Base-by-base conservation (phyloP, 2,329 filamentous ascomycete genomes). In the Fusarium mangiferae region DNA sequence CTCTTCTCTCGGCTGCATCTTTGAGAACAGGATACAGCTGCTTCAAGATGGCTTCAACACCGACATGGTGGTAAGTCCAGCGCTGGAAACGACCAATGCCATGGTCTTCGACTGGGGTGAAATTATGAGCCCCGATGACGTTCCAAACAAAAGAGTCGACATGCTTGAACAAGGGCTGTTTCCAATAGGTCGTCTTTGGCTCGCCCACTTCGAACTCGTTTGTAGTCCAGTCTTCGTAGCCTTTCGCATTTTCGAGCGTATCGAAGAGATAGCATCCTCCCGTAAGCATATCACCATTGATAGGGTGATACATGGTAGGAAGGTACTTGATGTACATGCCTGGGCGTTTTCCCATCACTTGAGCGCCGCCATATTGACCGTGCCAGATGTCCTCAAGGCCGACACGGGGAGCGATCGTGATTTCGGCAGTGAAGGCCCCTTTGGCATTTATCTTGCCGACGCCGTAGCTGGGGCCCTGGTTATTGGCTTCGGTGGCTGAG, bases 301-400 rank as follows among this genome's bases (percentile, higher is more conserved):
- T 51, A 22, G 65, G 59, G 30, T 76, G 66, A 30, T 64, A 76
- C 9, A 67, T 71, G 4, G 61, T 58, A 0, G 72, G 64, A 1
- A 76, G 13, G 13, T 76, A 76, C 24, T 76, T 76, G 10, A 76
- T 61, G 28, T 76, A 75, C 70, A 76, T 77, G 2, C 75, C 75
- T 1, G 64, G 62, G 1, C 75, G 57, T 12, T 66, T 59, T 10
- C 62, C 75, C 74, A 76, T 77, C 0, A 70, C 41, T 17, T 74
- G 72, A 18, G 74, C 73, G 3, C 66, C 64, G 0, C 33, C 44
- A 11, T 75, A 72, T n/a, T 76, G 75, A 1, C 74, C 24, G 1
- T 68, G 66, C 74, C 72, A 77, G 2, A 76, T 14, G 11, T 77
- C 75, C 17, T 74, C 56, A 7, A 77, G 62, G 1, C 59, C 64